Evolutionary conservation across 139 green algal genomes (phyloP).

Genomic region (Zygnema cylindricum): DNA sequence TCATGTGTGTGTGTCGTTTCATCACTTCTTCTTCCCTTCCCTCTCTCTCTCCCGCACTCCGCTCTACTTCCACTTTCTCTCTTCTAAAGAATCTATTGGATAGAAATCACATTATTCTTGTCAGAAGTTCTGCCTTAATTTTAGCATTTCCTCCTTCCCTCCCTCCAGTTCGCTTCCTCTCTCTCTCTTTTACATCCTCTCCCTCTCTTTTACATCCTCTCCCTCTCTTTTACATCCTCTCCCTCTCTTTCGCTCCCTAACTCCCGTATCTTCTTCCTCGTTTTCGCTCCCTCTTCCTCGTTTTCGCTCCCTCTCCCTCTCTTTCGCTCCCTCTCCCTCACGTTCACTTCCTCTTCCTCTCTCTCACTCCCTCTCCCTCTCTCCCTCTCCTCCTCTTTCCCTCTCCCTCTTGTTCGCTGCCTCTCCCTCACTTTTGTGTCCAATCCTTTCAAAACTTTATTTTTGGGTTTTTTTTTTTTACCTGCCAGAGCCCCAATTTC

Average conservation of each 20-base stretch:
- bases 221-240: conserved; percentile 45
- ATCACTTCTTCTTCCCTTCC: not conserved
- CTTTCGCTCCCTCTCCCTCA: conserved; percentile 37
- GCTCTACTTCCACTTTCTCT: not conserved
- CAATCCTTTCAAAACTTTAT: too few relatives aligned
- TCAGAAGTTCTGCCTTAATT: too few relatives aligned
- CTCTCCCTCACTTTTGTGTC: conserved; percentile 23
- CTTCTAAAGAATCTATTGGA: too few relatives aligned
- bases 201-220: not conserved
- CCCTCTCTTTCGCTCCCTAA: not conserved
- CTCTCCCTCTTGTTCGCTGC: conserved; percentile 20
- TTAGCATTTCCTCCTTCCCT: too few relatives aligned
- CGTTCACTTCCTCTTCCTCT: not conserved
- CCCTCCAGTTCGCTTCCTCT: not conserved
- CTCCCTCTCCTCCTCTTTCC: not conserved
- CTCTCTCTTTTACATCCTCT: conserved; percentile 9
- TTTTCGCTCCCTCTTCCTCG: conserved; percentile 12
- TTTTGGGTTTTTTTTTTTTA: not conserved
- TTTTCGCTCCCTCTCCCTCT: conserved; percentile 8
- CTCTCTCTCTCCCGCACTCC: not conserved
- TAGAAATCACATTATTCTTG: too few relatives aligned
- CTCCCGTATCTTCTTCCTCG: conserved; percentile 16
- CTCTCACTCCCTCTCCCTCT: conserved; percentile 34
- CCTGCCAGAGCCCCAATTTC: not conserved
- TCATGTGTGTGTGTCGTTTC: too few relatives aligned